These are phyloP conservation scores for Elaeis guineensis DNA, from an alignment of 176 grass and related monocot genomes.

Conservation along the genomic window DNA sequence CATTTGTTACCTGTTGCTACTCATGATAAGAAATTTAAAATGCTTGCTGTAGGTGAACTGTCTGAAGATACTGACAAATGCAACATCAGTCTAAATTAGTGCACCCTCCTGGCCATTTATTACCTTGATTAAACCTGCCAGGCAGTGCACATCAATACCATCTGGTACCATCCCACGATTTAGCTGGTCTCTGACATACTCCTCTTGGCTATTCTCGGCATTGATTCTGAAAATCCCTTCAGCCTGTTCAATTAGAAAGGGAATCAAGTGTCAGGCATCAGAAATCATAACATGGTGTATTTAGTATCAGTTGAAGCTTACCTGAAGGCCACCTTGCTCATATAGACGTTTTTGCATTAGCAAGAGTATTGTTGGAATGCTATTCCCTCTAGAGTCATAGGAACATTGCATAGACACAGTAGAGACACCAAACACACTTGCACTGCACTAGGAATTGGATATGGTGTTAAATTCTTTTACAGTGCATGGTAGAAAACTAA, in stretches of 20 bases:
- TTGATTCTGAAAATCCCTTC: conserved; percentile 86
- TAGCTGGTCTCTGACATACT: conserved; percentile 61
- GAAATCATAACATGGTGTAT: conserved; percentile 1
- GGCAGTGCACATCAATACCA: conserved; percentile 68
- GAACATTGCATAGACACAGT: conserved; percentile 77
- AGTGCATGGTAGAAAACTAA: neutral
- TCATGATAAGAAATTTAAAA: too few relatives aligned
- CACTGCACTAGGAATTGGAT: conserved; percentile 25
- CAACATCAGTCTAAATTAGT: too few relatives aligned
- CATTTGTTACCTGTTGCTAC: too few relatives aligned
- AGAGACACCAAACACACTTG: conserved; percentile 71
- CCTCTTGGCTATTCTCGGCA: conserved; percentile 71
- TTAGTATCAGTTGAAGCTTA: conserved; percentile 8
- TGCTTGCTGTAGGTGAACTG: too few relatives aligned
- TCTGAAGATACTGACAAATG: too few relatives aligned
- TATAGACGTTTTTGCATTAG: conserved; percentile 69
- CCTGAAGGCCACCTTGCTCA: conserved; percentile 53
- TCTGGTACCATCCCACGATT: conserved; percentile 59
- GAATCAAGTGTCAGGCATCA: neutral
- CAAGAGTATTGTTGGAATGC: conserved; percentile 69
- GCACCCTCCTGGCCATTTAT: neutral
- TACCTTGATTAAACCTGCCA: conserved; percentile 82
- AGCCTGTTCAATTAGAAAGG: conserved; percentile 38
- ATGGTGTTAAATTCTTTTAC: conserved; percentile 7
- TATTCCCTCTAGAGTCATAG: conserved; percentile 79